Conservation (phyloP, 148 eudicot species). For the Chenopodium album region DNA sequence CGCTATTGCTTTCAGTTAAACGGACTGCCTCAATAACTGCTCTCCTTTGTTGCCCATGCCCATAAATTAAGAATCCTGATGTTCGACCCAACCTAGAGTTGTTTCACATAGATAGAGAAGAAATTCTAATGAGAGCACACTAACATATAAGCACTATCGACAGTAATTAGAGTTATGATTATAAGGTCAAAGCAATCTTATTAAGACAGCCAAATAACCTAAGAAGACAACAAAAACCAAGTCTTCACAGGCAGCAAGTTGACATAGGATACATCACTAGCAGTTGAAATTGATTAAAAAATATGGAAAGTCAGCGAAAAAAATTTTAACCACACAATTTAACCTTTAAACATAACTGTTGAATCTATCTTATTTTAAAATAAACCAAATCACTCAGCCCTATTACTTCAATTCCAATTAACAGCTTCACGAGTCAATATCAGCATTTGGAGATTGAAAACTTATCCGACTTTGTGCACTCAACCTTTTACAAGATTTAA, state of each 20-base stretch:
- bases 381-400: no score
- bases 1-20: conserved; percentile 50
- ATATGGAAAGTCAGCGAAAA: no score
- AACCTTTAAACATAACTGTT: not conserved
- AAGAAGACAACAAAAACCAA: not conserved
- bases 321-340: not conserved
- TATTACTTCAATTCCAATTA: not conserved
- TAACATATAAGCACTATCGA: not conserved
- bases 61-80: conserved; percentile 79
- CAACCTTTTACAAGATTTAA: not conserved
- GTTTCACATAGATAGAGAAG: not conserved
- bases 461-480: not conserved
- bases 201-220: not conserved
- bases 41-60: conserved; percentile 93
- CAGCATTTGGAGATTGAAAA: not conserved
- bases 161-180: not conserved
- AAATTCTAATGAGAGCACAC: not conserved
- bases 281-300: no score
- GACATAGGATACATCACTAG: not conserved
- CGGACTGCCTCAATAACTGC: conserved; percentile 92
- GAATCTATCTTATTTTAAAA: not conserved
- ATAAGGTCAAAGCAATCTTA: not conserved
- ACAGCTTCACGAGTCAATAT: not conserved
- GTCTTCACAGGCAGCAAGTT: not conserved
- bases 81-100: conserved; percentile 72